Base-by-base conservation (phyloP, 305 asterid species). In the Fraxinus sp. region DNA sequence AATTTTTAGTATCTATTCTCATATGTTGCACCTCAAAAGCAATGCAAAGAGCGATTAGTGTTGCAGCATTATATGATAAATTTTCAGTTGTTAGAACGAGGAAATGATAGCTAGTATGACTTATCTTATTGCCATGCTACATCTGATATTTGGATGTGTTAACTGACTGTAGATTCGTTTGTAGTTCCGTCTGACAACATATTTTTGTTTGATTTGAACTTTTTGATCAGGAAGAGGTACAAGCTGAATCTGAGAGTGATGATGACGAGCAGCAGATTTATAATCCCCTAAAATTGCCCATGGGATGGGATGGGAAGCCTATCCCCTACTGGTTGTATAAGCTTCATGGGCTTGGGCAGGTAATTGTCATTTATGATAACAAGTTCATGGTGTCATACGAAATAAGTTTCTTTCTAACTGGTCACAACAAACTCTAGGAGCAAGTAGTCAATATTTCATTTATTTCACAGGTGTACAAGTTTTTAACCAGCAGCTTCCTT, bases 321-420 rank as follows among this genome's bases (percentile, higher is more conserved):
- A 97, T 97, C 74, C 99, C 99, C 73, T 97, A 97, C 89, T 97
- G 99, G 99, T 84, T 97, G 84, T 94, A 94, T 89, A 97, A 97
- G 88, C 98, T 97, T 90, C 99, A 97, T 82, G 98, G 99, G 78
- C 98, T 97, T 89, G 98, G 98, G 78, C 99, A 96, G 98, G 99
- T 96, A 92, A 79, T 76, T 70, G 80, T 57, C 41, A 66, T 76
- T 80, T 28, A 74, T 22, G 32, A 2, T 28, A 85, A 83, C 74
- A 33, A 70, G 57, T 82, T 80, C 33, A 62, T 72, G 41, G 41
- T 35, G 41, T 64, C 46, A 24, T 35, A n/a, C 16, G 35, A 55
- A n/a, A 35, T 82, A n/a, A n/a, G n/a, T 32, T 7, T 64, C 52
- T 32, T 52, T 52, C 44, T 3, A 9, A 26, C 57, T 79, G 35